phyloP scores from a whole-genome alignment of 768 basidiomycete species.

The Gloeopeniophorella convolvens region DNA sequence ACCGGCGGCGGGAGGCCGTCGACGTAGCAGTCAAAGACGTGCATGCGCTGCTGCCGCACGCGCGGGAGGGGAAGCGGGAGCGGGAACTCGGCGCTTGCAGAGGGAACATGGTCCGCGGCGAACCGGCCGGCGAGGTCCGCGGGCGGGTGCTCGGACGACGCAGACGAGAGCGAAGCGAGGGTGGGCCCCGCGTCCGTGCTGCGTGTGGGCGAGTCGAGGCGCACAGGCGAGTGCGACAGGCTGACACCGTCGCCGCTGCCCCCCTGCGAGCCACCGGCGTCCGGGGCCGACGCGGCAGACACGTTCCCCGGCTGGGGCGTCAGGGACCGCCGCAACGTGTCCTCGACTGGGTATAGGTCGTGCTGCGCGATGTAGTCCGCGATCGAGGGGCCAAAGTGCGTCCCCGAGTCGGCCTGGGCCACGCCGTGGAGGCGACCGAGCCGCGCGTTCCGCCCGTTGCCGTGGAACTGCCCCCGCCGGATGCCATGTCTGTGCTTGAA shows the following conservation, averaged over 20 bases:
- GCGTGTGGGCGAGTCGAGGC: conserved; percentile 9
- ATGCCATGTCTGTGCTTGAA: conserved; percentile 83
- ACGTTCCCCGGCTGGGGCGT: conserved; percentile 16
- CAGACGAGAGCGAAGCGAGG: conserved; percentile 14
- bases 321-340: conserved; percentile 18
- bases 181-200: too few species aligned
- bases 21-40: conserved; percentile 16
- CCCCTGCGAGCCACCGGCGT: conserved; percentile 9
- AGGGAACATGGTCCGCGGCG: conserved; percentile 14
- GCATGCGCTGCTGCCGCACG: conserved; percentile 16
- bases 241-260: conserved; percentile 11
- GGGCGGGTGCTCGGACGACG: conserved; percentile 14
- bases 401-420: conserved; percentile 1
- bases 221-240: conserved; percentile 12
- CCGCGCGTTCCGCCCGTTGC: conserved; percentile 30
- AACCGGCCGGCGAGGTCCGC: conserved; percentile 14
- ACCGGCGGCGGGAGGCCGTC: conserved; percentile 5
- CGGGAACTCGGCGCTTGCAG: conserved; percentile 11
- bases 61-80: conserved; percentile 9
- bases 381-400: conserved; percentile 17
- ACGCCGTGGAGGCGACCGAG: conserved; percentile 12
- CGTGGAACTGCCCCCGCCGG: conserved; percentile 53
- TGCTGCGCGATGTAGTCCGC: conserved; percentile 15
- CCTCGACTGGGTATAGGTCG: conserved; percentile 14
- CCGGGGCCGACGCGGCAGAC: conserved; percentile 6